Evolutionary conservation across 768 basidiomycete species (phyloP).

Genomic region (Lentinula sp.): DNA sequence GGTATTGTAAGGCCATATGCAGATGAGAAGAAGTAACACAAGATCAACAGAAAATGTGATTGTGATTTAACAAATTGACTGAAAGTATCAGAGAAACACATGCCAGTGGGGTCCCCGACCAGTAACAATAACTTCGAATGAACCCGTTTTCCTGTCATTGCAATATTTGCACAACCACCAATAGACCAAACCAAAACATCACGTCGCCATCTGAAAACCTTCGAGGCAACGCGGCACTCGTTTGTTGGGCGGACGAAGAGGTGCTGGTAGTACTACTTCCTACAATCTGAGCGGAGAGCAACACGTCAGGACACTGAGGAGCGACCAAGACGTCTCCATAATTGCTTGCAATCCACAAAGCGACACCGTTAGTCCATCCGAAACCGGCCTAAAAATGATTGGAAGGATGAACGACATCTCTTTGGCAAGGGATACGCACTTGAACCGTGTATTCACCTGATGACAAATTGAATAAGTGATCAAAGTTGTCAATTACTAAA

Average conservation of each 20-base stretch:
- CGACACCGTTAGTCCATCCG: constrained; percentile 85
- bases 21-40: neutral
- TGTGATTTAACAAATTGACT: neutral
- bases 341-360: constrained; percentile 66
- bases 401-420: neutral
- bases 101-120: too few relatives aligned
- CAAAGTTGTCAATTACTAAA: neutral
- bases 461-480: neutral
- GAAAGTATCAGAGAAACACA: neutral
- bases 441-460: constrained; percentile 75
- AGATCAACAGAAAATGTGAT: neutral
- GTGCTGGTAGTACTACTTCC: neutral
- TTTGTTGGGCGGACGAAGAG: neutral
- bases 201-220: neutral
- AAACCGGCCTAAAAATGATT: constrained; percentile 53
- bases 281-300: constrained; percentile 7
- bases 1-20: neutral
- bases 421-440: constrained; percentile 23
- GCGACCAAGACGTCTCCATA: constrained; percentile 56
- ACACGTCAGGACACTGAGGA: constrained; percentile 56
- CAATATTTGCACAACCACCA: neutral
- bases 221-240: neutral
- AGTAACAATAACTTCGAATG: too few relatives aligned
- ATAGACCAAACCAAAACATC: neutral
- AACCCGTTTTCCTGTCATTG: neutral